phyloP scores from a whole-genome alignment of 805 yeast genomes.

The Ogataea paradorogensis region DNA sequence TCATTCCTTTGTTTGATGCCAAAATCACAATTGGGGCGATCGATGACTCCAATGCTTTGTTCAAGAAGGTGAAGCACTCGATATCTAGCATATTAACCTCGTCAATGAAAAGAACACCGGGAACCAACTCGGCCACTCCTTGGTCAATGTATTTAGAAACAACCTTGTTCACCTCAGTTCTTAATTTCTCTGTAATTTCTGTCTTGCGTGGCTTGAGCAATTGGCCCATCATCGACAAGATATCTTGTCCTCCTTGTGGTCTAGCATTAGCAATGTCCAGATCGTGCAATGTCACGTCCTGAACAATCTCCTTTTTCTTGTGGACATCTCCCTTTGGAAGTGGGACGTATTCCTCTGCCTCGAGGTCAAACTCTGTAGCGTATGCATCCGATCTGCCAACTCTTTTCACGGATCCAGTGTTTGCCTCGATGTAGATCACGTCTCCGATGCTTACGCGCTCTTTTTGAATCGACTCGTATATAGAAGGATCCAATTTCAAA shows the following conservation, averaged over 20 bases:
- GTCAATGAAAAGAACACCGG: slow-evolving; percentile 96
- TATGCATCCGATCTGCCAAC: slow-evolving; percentile 95
- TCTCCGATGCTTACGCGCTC: slow-evolving; percentile 98
- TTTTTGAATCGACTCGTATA: slow-evolving; percentile 90
- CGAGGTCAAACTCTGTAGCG: slow-evolving; percentile 97
- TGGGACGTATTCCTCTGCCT: slow-evolving; percentile 95
- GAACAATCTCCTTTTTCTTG: slow-evolving; percentile 91
- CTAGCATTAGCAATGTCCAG: slow-evolving; percentile 96
- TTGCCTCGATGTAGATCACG: slow-evolving; percentile 91
- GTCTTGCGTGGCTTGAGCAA: slow-evolving; percentile 93
- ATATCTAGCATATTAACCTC: slow-evolving; percentile 98
- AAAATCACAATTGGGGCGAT: slow-evolving; percentile 95
- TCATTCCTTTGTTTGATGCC: slow-evolving; percentile 96
- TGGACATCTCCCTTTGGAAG: slow-evolving; percentile 99
- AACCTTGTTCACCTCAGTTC: slow-evolving; percentile 94
- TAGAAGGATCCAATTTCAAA: slow-evolving; percentile 98
- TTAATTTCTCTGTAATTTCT: slow-evolving; percentile 90
- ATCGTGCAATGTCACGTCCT: slow-evolving; percentile 96
- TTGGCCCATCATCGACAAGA: slow-evolving; percentile 98
- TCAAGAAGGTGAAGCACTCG: slow-evolving; percentile 92
- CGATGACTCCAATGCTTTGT: slow-evolving; percentile 94
- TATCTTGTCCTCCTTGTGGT: slow-evolving; percentile 95
- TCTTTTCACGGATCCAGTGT: slow-evolving; percentile 89
- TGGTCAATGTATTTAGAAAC: slow-evolving; percentile 99
- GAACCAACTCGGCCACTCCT: slow-evolving; percentile 96